Percentiles rank a stretch among this genome's conserved stretches.
Conservation (phyloP, 2,329 filamentous ascomycete species). For the Colletotrichum sp. region DNA sequence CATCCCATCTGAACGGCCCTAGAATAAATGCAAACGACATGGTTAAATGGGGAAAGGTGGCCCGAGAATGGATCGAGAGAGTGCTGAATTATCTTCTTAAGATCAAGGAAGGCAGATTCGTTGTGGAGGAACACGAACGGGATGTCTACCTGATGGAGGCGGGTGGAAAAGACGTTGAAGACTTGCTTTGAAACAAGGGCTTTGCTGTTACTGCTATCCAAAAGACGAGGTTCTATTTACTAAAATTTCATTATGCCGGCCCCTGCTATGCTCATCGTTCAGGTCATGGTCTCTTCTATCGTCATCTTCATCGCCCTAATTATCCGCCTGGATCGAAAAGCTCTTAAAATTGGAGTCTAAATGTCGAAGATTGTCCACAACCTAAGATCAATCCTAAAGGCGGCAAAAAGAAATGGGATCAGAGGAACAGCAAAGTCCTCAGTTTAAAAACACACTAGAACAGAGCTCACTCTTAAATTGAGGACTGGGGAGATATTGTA, state of each 20-base stretch:
- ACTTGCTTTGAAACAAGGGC: neutral
- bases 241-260: neutral
- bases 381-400: neutral
- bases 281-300: neutral
- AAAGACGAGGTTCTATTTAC: neutral
- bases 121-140: neutral
- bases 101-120: neutral
- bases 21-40: neutral
- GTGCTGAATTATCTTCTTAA: neutral
- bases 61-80: neutral
- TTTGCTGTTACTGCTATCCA: neutral
- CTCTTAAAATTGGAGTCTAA: neutral
- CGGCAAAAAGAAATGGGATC: neutral
- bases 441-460: neutral
- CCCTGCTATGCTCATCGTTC: neutral
- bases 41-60: neutral
- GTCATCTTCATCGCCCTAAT: neutral
- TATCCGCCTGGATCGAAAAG: neutral
- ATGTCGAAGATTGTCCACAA: neutral
- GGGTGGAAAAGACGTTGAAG: neutral
- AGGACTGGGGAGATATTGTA: neutral
- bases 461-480: neutral
- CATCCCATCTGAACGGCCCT: neutral
- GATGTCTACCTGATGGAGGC: neutral
- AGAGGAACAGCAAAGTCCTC: neutral